A percentile compares a stretch with the other conserved stretches of the same genome.
Conservation (phyloP, 176 grass and related monocot species). For the Rhynchospora pubera region DNA sequence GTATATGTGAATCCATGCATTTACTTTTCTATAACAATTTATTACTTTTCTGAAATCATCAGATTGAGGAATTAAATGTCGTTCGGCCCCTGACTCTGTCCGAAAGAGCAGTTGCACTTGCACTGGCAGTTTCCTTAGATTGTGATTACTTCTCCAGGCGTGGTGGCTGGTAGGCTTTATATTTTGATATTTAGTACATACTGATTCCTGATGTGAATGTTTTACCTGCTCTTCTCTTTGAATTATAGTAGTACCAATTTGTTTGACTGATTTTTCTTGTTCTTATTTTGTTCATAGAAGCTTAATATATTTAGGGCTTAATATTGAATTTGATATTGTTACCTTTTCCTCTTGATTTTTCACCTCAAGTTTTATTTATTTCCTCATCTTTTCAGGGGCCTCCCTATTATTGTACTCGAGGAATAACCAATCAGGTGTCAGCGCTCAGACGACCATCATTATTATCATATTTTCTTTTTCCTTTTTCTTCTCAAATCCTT, state of each 20-base stretch:
- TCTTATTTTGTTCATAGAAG: conserved; percentile 11
- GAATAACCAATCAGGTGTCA: conserved; percentile 43
- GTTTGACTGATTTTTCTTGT: background rate
- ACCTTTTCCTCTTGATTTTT: background rate
- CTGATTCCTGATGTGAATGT: no score
- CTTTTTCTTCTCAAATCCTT: background rate
- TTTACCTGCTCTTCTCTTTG: background rate
- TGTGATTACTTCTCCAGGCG: conserved; percentile 82
- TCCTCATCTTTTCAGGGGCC: conserved; percentile 61
- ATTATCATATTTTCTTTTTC: background rate
- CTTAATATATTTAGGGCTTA: background rate
- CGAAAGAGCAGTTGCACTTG: conserved; percentile 80
- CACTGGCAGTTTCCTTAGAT: conserved; percentile 75
- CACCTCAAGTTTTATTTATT: background rate
- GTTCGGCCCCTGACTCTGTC: conserved; percentile 58
- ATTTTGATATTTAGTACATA: conserved; percentile 11
- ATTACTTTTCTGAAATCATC: background rate
- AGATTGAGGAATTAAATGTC: conserved; percentile 67
- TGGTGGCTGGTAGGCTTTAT: conserved; percentile 60
- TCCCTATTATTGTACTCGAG: conserved; percentile 62
- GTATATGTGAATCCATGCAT: background rate
- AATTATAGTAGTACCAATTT: background rate
- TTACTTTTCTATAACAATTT: background rate
- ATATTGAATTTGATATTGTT: background rate
- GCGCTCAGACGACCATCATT: background rate